A percentile compares a stretch with the other conserved stretches of the same genome.
phyloP scores from a whole-genome alignment of 768 basidiomycete species.

The Psilocybe tampanensis region DNA sequence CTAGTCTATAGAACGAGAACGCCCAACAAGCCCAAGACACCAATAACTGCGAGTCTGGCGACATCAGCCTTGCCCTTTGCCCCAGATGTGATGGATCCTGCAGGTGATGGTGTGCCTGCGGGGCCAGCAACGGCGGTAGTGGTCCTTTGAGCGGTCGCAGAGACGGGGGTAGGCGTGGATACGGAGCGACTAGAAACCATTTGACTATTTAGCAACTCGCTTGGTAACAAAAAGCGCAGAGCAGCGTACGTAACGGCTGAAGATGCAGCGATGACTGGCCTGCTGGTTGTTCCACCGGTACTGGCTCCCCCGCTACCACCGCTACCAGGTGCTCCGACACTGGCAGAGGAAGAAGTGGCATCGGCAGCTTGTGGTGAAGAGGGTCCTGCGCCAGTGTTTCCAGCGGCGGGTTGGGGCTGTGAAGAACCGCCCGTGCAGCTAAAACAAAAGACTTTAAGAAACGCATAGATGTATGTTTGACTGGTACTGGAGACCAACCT shows the following conservation, averaged over 20 bases:
- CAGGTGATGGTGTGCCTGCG: constrained; percentile 7
- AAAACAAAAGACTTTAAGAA: background rate
- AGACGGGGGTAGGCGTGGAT: background rate
- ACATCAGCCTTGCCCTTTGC: constrained; percentile 14
- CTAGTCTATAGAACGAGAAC: constrained; percentile 21
- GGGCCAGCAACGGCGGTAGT: constrained; percentile 7
- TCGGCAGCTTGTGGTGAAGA: constrained; percentile 5
- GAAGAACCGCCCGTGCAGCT: constrained; percentile 9
- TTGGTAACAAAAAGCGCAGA: too few species aligned
- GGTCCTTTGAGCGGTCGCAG: background rate
- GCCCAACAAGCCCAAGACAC: constrained; percentile 22
- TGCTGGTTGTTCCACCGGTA: background rate
- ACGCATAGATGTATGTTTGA: background rate
- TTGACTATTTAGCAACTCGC: too few species aligned
- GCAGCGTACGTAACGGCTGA: background rate
- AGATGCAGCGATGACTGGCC: background rate
- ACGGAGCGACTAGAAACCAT: background rate
- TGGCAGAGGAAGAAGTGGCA: constrained; percentile 7
- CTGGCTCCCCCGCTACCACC: too few species aligned
- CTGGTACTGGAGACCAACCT: constrained; percentile 28
- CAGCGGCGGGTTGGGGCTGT: background rate
- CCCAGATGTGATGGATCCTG: constrained; percentile 15
- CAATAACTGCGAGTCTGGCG: constrained; percentile 19
- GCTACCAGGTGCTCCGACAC: background rate
- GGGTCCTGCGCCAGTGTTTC: constrained; percentile 1